A percentile compares a stretch with the other conserved stretches of the same genome.
These are phyloP conservation scores for Phytophthora tubulina DNA, from an alignment of 352 stramenopile genomes.

Conservation along the genomic window DNA sequence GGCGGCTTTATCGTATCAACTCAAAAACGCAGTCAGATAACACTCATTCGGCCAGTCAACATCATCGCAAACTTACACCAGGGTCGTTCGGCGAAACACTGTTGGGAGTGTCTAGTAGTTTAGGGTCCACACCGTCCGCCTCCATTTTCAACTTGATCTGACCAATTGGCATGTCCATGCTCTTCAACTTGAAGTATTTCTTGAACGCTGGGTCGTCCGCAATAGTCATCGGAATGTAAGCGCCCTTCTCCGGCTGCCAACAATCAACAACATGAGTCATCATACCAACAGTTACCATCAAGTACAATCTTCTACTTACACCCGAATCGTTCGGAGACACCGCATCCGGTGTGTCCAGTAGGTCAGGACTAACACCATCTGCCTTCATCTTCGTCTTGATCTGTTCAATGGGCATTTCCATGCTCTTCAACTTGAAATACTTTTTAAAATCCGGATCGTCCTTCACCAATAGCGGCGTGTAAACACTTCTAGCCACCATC, in stretches of 20 bases:
- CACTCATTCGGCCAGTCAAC: background rate
- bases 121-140: conserved; percentile 74
- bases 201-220: conserved; percentile 82
- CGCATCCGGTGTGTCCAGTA: conserved; percentile 77
- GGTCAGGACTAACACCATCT: conserved; percentile 64
- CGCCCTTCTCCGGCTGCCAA: conserved; percentile 64
- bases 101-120: conserved; percentile 70
- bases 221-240: conserved; percentile 76
- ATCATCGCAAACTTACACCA: conserved; percentile 56
- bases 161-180: conserved; percentile 82
- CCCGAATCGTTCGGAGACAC: conserved; percentile 82
- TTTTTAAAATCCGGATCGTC: conserved; percentile 77
- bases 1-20: conserved; percentile 38
- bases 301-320: conserved; percentile 44
- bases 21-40: conserved; percentile 7
- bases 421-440: conserved; percentile 88
- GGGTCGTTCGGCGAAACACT: conserved; percentile 81
- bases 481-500: conserved; percentile 40
- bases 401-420: conserved; percentile 82
- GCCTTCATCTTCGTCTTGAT: conserved; percentile 86
- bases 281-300: too few relatives aligned
- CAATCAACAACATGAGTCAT: background rate
- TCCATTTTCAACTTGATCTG: conserved; percentile 92
- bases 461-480: conserved; percentile 72
- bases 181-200: conserved; percentile 91